These are phyloP conservation scores for Phycomyces nitens DNA, from an alignment of 192 early-diverging fungal species.

Conservation along the genomic window DNA sequence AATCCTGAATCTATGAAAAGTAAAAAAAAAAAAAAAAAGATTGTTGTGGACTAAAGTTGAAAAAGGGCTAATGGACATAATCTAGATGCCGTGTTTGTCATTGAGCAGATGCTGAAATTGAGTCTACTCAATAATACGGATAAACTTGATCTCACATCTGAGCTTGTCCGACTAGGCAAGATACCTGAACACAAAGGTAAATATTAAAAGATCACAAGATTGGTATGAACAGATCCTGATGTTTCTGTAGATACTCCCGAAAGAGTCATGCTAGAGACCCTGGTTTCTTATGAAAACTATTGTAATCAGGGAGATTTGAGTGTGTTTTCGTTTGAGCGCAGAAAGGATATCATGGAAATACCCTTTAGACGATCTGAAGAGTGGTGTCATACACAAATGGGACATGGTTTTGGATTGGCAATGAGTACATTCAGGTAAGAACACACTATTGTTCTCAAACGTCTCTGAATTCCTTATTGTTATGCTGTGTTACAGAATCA, in stretches of 20 bases:
- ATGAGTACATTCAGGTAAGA: constrained; percentile 7
- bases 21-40: not conserved
- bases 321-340: not conserved
- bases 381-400: constrained; percentile 12
- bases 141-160: constrained; percentile 28
- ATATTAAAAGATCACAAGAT: no score
- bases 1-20: constrained; percentile 2
- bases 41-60: no score
- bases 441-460: no score
- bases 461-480: not conserved
- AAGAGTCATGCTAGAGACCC: constrained; percentile 7
- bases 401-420: constrained; percentile 19
- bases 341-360: not conserved
- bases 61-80: not conserved
- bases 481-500: not conserved
- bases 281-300: constrained; percentile 11
- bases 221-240: not conserved
- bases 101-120: constrained; percentile 9
- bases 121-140: constrained; percentile 25
- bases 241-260: constrained; percentile 16
- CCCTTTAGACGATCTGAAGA: constrained; percentile 11
- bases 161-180: constrained; percentile 16
- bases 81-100: constrained; percentile 1
- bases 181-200: constrained; percentile 11
- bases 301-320: constrained; percentile 1